Conservation (phyloP, 2,329 filamentous ascomycete species). For the Colletotrichum cordylinicola region DNA sequence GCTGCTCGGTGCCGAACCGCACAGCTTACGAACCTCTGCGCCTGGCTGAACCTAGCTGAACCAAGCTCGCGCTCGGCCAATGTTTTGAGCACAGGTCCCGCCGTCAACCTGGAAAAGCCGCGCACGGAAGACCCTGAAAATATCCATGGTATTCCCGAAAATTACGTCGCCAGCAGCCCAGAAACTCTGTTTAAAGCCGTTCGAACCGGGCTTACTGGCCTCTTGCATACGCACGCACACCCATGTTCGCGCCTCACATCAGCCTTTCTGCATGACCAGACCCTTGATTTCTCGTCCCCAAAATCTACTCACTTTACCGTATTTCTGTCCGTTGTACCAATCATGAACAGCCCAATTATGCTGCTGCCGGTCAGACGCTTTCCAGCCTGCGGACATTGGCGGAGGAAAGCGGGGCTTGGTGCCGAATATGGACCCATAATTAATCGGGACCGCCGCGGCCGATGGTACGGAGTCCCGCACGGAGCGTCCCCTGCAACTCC, state of each 20-base stretch:
- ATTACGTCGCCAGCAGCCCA: not conserved
- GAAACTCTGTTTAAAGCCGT: constrained; percentile 1
- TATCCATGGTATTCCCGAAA: not conserved
- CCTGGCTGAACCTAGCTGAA: not conserved
- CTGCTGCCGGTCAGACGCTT: not conserved
- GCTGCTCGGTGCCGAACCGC: not conserved
- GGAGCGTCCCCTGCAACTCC: not conserved
- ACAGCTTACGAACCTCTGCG: not conserved
- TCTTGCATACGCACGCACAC: not conserved
- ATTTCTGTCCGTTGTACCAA: not conserved
- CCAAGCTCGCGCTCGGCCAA: not conserved
- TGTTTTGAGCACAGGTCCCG: not conserved
- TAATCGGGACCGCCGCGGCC: not conserved
- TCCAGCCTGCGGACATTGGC: not conserved
- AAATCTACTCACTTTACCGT: no score
- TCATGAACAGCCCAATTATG: not conserved
- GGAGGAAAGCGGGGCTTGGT: not conserved
- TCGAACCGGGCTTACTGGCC: not conserved
- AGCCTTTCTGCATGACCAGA: not conserved
- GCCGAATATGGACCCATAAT: not conserved
- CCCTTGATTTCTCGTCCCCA: not conserved
- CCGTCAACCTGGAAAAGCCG: not conserved
- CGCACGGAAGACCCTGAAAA: not conserved
- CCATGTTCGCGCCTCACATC: not conserved
- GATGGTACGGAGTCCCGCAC: not conserved